Evolutionary conservation across 164 flowering plant genomes (phyloP), one percentile per base, ranked within the genome.

Genomic region (Magnolia officinalis): DNA sequence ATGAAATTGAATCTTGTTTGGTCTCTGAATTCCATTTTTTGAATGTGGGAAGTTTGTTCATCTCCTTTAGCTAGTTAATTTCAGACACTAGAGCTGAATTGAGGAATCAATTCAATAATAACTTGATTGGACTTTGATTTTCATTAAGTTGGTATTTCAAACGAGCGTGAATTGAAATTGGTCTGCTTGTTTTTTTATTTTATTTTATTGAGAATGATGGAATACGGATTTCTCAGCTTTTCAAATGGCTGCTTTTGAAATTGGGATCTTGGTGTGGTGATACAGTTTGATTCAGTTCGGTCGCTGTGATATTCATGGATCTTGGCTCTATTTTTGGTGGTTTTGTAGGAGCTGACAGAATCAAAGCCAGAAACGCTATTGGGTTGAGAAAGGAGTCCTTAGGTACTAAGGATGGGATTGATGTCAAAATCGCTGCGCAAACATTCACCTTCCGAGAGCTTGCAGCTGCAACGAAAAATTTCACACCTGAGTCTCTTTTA

Each of bases 381-480:
- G 81, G 75, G 49, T 75, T 80, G 3, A 79, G 13, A 78, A 81
- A 29, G 64, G 86, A 81, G 73, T 61, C 78, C 0, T 11, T 67
- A 11, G 71, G 74, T 58, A 66, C 78, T 10, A 84, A 75, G 71
- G 79, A 81, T 70, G 83, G 73, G 29, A 76, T 81, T 23, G 80
- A 71, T 72, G 87, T 26, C 71, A 69, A 75, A 72, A 81, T 78
- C 26, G 78, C 80, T 26, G 83, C 85, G 45, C 83, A 81, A 49
- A 82, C 82, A 23, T 84, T 84, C 70, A 81, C 87, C 51, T 82
- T 80, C 59, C 73, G 75, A 14, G 87, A 84, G 76, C 87, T 84
- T 75, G 85, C 83, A 72, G 82, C 81, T 67, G 87, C 87, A 45
- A 84, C 87, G 4, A 77, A 82, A 67, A 84, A 82, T 63, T 84